Base-by-base conservation (phyloP, 2,329 filamentous ascomycete genomes). In the Fusarium irregulare region DNA sequence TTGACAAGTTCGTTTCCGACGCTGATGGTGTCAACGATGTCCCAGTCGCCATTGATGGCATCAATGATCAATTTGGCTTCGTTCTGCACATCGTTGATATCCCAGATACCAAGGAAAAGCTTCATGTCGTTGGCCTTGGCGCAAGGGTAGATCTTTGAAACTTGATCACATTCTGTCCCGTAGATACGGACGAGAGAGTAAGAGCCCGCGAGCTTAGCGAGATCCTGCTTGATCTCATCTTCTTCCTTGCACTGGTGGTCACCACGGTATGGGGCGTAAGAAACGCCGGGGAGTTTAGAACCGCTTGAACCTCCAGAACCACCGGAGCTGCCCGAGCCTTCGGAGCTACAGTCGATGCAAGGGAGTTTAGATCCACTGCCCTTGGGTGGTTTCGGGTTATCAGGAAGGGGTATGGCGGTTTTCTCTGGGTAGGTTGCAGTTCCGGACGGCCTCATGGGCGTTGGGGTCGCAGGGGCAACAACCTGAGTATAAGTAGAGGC, bases 1-100 rank as follows among this genome's bases (percentile, higher is more conserved):
- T 93, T 91, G 77, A 97, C 89, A 34, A 91, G 83, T 79, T 97
- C 93, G 77, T 97, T 97, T 66, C 93, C 93, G 44, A 97, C 86
- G 59, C 88, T 88, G 75, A 97, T 85, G 3, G 92, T 91, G 76
- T 92, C 85, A 66, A 97, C 86, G 16, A 83, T 77, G 50, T 82
- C 83, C 92, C 92, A 97, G 78, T 92, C 87, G 30, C 85, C 83
- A 8, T 82, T 69, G 44, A 92, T 83, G 16, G 86, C 88, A 7
- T 83, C 77, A 58, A 89, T 86, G 65, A 97, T 89, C 30, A 81
- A 83, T 12, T 84, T 71, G n/a, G 92, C 83, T 62, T 92, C 89
- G 3, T 80, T 68, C 16, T 83, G 78, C 18, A 92, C 83, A 10
- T 85, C 78, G 44, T 81, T 79, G 61, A 93, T 85, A 69, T 92